These are phyloP conservation scores for Sporothrix globosa DNA, from an alignment of 2,329 filamentous ascomycete genomes.

Conservation along the genomic window DNA sequence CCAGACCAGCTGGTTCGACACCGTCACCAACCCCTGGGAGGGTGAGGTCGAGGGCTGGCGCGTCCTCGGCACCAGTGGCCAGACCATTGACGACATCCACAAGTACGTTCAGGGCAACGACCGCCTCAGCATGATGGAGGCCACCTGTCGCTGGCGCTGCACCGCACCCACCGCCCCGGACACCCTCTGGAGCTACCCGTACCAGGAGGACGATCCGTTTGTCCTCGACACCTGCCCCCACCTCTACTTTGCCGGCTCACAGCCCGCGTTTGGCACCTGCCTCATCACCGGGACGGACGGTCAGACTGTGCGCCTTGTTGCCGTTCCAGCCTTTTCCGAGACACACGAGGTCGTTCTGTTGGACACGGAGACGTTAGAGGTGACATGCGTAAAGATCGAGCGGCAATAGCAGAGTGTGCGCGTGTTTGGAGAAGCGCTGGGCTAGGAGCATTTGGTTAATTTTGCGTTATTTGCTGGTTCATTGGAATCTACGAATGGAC, in stretches of 20 bases:
- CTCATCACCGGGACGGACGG: slow-evolving; percentile 68
- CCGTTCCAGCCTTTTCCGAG: slow-evolving; percentile 78
- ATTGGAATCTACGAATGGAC: not conserved
- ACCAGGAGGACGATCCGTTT: slow-evolving; percentile 91
- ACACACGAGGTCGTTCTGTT: slow-evolving; percentile 81
- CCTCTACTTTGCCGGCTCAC: slow-evolving; percentile 86
- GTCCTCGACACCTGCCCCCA: slow-evolving; percentile 85
- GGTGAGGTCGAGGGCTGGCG: slow-evolving; percentile 89
- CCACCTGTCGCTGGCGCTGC: slow-evolving; percentile 89
- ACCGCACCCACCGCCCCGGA: slow-evolving; percentile 93
- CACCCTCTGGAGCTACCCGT: slow-evolving; percentile 95
- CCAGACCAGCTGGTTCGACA: slow-evolving; percentile 69
- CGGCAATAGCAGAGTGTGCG: not conserved
- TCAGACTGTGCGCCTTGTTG: slow-evolving; percentile 75
- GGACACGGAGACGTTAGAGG: slow-evolving; percentile 82
- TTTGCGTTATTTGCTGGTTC: not conserved
- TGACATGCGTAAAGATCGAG: slow-evolving; percentile 66
- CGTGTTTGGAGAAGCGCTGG: not conserved
- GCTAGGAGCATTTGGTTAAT: not conserved
- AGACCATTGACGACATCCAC: slow-evolving; percentile 91
- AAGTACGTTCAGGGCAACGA: slow-evolving; percentile 84
- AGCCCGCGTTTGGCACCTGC: slow-evolving; percentile 74
- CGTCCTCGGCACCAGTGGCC: slow-evolving; percentile 82
- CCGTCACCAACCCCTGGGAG: slow-evolving; percentile 91
- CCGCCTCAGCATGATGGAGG: slow-evolving; percentile 87